Conservation (phyloP, 1,284 basidiomycete species). For the Vanrija sp. region DNA sequence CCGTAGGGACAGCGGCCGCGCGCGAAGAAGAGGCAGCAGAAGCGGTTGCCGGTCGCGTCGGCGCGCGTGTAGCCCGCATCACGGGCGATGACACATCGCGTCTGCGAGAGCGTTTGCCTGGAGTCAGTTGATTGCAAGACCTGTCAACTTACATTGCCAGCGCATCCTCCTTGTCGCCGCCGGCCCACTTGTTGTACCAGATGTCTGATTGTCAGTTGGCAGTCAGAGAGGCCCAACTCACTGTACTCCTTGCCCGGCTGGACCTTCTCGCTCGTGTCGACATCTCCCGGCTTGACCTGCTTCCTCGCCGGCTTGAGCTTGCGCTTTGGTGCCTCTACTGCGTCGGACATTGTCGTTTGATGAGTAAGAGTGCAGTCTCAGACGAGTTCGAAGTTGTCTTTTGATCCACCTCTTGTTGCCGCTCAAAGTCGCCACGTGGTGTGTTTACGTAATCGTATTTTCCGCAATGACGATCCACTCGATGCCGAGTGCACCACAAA, state of each 20-base stretch:
- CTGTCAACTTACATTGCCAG: conserved; percentile 72
- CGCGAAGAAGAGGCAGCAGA: conserved; percentile 92
- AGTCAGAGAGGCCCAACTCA: conserved; percentile 50
- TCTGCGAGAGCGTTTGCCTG: conserved; percentile 73
- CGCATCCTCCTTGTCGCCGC: conserved; percentile 87
- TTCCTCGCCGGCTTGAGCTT: conserved; percentile 67
- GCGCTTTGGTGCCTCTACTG: conserved; percentile 27
- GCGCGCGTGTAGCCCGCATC: conserved; percentile 92
- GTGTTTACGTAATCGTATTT: no score
- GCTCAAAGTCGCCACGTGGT: conserved; percentile 1
- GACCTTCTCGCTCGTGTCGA: conserved; percentile 77
- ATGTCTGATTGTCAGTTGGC: conserved; percentile 61
- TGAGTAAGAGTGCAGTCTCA: background rate
- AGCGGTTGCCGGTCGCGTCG: conserved; percentile 83
- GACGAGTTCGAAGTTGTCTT: background rate
- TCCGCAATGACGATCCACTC: conserved; percentile 7
- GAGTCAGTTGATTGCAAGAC: background rate
- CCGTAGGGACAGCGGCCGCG: conserved; percentile 97
- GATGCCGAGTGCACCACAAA: no score
- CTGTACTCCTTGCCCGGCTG: conserved; percentile 95
- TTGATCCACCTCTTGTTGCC: background rate
- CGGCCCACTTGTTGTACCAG: conserved; percentile 99
- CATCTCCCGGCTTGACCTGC: conserved; percentile 82
- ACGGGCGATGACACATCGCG: conserved; percentile 76
- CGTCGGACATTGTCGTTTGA: conserved; percentile 21